Conservation (phyloP, 129 eudicot species). For the Artemisia argyi region DNA sequence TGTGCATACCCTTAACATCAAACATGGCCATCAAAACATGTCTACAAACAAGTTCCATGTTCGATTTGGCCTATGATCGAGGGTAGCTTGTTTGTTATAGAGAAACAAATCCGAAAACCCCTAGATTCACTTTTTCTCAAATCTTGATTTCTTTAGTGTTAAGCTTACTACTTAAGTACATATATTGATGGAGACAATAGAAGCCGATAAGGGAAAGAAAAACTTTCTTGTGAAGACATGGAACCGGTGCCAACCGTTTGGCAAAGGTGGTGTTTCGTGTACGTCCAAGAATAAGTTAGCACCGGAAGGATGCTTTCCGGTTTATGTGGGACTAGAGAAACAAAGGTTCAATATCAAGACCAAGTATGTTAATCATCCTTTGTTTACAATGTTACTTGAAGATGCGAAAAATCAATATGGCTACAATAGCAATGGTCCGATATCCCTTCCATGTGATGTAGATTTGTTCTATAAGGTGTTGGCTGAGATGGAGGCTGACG, state of each 20-base stretch:
- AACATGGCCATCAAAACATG: slow-evolving; percentile 21
- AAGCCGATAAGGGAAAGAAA: slow-evolving; percentile 30
- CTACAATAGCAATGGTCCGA: slow-evolving; percentile 54
- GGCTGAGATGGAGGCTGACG: slow-evolving; percentile 52
- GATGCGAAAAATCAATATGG: slow-evolving; percentile 81
- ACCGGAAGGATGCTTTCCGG: slow-evolving; percentile 66
- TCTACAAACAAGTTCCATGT: slow-evolving; percentile 25
- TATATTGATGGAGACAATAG: slow-evolving; percentile 5
- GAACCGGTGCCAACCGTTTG: slow-evolving; percentile 43
- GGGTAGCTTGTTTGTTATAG: slow-evolving; percentile 16
- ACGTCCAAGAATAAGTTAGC: slow-evolving; percentile 41
- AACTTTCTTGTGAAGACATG: slow-evolving; percentile 53
- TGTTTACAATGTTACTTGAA: slow-evolving; percentile 67
- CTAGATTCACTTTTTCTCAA: not conserved
- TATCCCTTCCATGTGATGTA: slow-evolving; percentile 71
- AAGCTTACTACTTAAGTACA: not conserved
- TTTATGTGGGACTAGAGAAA: slow-evolving; percentile 69
- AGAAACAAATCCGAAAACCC: not conserved
- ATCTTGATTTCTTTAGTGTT: not conserved
- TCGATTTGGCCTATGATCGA: slow-evolving; percentile 34
- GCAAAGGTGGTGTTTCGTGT: slow-evolving; percentile 1
- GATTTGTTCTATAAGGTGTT: slow-evolving; percentile 53
- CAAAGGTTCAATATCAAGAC: slow-evolving; percentile 66
- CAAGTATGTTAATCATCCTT: slow-evolving; percentile 54
- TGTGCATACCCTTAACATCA: not conserved